Percentiles rank a stretch among this genome's conserved stretches.
Evolutionary conservation across 1,284 basidiomycete genomes (phyloP).

Genomic region (Calocybe gambosa): DNA sequence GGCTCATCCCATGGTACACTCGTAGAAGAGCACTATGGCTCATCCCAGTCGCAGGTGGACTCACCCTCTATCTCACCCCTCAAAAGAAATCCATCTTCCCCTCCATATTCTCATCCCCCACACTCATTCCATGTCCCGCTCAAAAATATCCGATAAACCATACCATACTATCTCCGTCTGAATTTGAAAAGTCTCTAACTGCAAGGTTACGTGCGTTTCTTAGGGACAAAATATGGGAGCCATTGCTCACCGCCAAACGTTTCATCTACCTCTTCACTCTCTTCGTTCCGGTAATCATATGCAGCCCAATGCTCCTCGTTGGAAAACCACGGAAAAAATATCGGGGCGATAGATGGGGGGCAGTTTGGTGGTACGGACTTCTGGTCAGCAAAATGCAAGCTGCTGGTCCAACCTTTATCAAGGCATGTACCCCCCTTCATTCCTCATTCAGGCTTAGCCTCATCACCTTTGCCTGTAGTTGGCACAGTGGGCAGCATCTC

Average conservation of each 20-base stretch:
- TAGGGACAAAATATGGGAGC: constrained; percentile 70
- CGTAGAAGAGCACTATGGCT: constrained; percentile 42
- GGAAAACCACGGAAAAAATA: constrained; percentile 52
- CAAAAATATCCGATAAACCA: constrained; percentile 18
- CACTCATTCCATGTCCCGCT: constrained; percentile 52
- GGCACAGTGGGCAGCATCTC: constrained; percentile 97
- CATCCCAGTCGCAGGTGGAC: constrained; percentile 49
- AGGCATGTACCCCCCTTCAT: constrained; percentile 54
- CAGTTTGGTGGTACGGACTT: constrained; percentile 93
- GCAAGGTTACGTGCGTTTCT: constrained; percentile 37
- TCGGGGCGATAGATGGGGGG: constrained; percentile 76
- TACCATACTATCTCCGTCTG: constrained; percentile 57
- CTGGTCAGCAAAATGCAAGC: constrained; percentile 88
- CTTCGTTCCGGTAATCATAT: constrained; percentile 85
- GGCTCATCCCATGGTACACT: constrained; percentile 17
- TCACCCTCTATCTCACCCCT: constrained; percentile 43
- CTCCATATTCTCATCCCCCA: constrained; percentile 51
- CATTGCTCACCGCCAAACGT: constrained; percentile 75
- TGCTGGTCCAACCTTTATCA: constrained; percentile 97
- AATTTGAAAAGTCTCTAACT: constrained; percentile 43
- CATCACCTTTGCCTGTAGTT: constrained; percentile 47
- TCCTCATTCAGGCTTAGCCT: too few species aligned
- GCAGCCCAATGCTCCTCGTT: constrained; percentile 81
- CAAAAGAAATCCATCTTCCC: constrained; percentile 33
- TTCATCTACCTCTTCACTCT: constrained; percentile 82